A percentile compares a stretch with the other conserved stretches of the same genome.
phyloP scores from a whole-genome alignment of 345 rosid species.

The Citrus sp. region DNA sequence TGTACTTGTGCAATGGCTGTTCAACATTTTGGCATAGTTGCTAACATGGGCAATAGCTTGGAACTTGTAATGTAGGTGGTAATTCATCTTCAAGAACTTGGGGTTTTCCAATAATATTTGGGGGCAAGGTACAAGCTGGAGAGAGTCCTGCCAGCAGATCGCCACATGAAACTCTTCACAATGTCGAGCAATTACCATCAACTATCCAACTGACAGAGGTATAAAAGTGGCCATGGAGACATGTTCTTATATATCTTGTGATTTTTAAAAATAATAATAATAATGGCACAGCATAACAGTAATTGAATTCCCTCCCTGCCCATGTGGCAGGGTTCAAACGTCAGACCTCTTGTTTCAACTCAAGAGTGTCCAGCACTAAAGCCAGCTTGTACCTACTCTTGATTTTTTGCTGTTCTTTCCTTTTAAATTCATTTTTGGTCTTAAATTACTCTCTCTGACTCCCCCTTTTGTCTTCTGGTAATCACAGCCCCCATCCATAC shows the following conservation, averaged over 20 bases:
- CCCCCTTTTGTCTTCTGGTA: neutral
- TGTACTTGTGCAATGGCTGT: neutral
- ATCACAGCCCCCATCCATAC: constrained; percentile 29
- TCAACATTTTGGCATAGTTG: neutral
- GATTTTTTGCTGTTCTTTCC: neutral
- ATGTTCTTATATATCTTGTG: neutral
- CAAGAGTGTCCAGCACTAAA: no score
- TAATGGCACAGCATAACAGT: no score
- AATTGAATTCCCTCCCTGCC: no score
- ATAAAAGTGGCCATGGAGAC: neutral
- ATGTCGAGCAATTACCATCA: constrained; percentile 4
- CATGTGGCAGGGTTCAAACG: no score
- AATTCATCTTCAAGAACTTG: constrained; percentile 26
- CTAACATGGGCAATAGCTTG: constrained; percentile 1
- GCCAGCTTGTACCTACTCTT: no score
- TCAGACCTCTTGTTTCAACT: no score
- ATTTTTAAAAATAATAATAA: no score
- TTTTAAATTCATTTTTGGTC: neutral
- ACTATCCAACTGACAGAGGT: constrained; percentile 37
- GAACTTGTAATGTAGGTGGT: constrained; percentile 22
- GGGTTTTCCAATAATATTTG: constrained; percentile 31
- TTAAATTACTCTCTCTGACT: neutral
- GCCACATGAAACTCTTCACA: constrained; percentile 5
- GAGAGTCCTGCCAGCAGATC: constrained; percentile 3
- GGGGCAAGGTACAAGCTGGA: constrained; percentile 19